Conservation (phyloP, 208 protist species). For the Borovskyia barvae region DNA sequence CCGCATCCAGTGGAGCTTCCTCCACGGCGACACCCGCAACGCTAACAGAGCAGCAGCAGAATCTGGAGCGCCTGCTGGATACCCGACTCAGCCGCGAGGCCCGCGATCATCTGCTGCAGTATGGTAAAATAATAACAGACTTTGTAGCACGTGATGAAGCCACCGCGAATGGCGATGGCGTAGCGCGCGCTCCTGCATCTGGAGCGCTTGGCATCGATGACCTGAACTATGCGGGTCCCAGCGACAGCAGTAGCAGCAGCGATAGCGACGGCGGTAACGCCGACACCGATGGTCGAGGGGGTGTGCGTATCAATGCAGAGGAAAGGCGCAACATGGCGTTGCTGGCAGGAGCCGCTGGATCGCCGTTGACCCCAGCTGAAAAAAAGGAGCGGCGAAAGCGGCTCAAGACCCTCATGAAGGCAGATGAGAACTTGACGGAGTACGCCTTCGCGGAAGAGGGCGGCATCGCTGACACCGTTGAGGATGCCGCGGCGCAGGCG, state of each 20-base stretch:
- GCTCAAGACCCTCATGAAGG: constrained; percentile 30
- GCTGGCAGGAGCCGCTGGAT: constrained; percentile 28
- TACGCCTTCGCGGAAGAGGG: constrained; percentile 64
- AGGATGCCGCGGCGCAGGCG: constrained; percentile 17
- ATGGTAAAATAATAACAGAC: constrained; percentile 79
- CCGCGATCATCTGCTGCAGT: constrained; percentile 64
- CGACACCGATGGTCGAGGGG: not conserved
- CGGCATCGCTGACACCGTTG: constrained; percentile 26
- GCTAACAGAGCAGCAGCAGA: constrained; percentile 43
- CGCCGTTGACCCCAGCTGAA: constrained; percentile 8
- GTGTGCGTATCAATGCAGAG: constrained; percentile 23
- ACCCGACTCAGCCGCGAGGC: constrained; percentile 55
- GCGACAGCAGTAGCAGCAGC: constrained; percentile 20
- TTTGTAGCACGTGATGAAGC: constrained; percentile 52
- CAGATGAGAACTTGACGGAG: constrained; percentile 40
- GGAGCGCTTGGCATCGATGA: constrained; percentile 20
- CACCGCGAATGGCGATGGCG: constrained; percentile 1
- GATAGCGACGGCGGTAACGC: constrained; percentile 11
- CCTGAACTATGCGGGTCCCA: constrained; percentile 25
- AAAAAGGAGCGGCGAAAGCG: constrained; percentile 24
- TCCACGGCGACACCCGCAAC: constrained; percentile 16
- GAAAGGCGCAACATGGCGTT: constrained; percentile 21
- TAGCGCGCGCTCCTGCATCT: constrained; percentile 2
- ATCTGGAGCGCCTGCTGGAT: constrained; percentile 71
- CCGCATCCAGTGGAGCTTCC: constrained; percentile 6